Evolutionary conservation across 164 flowering plant species (phyloP), one percentile per base, ranked within the genome.

Genomic region (Nymphaea colorata): DNA sequence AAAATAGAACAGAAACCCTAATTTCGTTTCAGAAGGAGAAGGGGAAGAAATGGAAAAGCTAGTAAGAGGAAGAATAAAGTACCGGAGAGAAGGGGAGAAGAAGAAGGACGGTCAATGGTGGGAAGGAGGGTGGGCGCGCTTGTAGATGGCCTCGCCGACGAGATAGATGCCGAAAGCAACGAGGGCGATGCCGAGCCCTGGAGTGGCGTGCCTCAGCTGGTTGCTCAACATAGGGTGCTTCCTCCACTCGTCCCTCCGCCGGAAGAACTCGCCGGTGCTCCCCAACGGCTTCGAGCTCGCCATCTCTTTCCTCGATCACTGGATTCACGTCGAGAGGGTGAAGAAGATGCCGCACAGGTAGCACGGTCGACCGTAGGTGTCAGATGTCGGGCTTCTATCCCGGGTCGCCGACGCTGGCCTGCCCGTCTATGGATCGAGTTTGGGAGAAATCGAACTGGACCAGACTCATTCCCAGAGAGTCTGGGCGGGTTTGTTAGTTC

Each of bases 131-230:
- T 47, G 62, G 55, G 55, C 42, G 44, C 63, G 67, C 44, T 67
- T 67, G 70, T 72, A 72, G 64, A 66, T 66, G 43, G 74, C 74
- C 43, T 72, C 74, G 3, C 70, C 74, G 43, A 72, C 66, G 66
- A 67, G 70, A 53, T 72, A 72, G 70, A 72, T 67, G 62, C 70
- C 67, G 42, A 72, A 72, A 57, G 74, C 74, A 43, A 72, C 74
- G 44, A 72, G 17, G 53, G 67, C 74, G 67, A 67, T 72, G 66
- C 74, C 74, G 62, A 72, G 70, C 61, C 74, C 74, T 6, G 74
- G 74, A n/a, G 66, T 53, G 43, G 74, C 74, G 55, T 72, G 70
- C 17, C 74, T 47, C 42, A 72, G 61, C 59, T 72, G 70, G 55
- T 63, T 72, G 59, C 44, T 5, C 43, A 72, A 62, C 74, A 62